phyloP scores from a whole-genome alignment of 106 monocot genomes.

The Acanthochlamys bracteata region DNA sequence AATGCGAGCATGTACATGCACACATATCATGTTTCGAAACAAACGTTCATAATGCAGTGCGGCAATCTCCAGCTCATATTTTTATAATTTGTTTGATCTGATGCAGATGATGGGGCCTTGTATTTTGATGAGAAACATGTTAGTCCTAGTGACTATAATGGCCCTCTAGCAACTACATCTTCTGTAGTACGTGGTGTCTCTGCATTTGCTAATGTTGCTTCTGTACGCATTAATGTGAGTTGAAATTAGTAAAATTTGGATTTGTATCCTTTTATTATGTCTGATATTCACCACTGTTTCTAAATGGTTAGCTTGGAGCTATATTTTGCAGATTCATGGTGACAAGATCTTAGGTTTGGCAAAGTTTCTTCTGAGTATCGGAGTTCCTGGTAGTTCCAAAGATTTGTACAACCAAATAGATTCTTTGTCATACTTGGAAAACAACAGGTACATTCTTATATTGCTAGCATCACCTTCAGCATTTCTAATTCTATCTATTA shows the following conservation, averaged over 20 bases:
- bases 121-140: constrained; percentile 88
- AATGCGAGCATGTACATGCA: too few species aligned
- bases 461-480: too few species aligned
- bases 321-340: constrained; percentile 57
- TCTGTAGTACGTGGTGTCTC: constrained; percentile 67
- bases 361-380: constrained; percentile 74
- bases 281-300: constrained; percentile 2
- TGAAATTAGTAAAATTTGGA: neutral
- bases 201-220: constrained; percentile 56
- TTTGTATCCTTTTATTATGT: neutral
- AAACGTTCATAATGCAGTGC: too few species aligned
- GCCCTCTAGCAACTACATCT: constrained; percentile 63
- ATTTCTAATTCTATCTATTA: too few species aligned
- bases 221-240: constrained; percentile 69
- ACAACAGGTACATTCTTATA: too few species aligned
- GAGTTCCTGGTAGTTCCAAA: constrained; percentile 74
- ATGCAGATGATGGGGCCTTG: constrained; percentile 75
- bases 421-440: constrained; percentile 71
- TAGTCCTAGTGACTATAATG: constrained; percentile 58
- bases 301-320: constrained; percentile 8
- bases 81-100: neutral
- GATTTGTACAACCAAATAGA: constrained; percentile 87
- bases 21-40: too few species aligned
- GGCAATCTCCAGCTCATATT: too few species aligned
- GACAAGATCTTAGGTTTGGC: constrained; percentile 84